phyloP scores from a whole-genome alignment of 2,329 filamentous ascomycete species.

The Epichloe sylvatica region DNA sequence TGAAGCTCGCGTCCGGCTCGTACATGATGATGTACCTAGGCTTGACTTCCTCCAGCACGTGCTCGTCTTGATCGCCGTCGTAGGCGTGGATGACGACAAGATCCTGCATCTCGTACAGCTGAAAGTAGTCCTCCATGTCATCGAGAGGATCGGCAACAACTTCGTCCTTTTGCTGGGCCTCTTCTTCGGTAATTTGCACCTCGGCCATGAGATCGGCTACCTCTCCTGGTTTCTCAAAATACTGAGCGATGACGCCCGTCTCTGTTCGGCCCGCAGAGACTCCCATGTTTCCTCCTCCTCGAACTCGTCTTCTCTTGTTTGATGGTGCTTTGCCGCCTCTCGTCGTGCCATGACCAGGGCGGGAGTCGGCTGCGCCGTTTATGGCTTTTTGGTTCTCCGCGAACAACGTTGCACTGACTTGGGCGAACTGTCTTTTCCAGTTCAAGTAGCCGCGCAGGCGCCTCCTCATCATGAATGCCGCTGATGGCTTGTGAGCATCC shows the following conservation, averaged over 20 bases:
- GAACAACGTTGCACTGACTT: constrained; percentile 67
- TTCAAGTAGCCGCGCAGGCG: constrained; percentile 73
- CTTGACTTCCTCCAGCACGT: constrained; percentile 85
- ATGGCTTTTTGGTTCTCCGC: constrained; percentile 66
- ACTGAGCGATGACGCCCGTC: constrained; percentile 60
- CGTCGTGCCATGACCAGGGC: constrained; percentile 29
- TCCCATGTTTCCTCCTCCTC: constrained; percentile 58
- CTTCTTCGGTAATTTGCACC: constrained; percentile 65
- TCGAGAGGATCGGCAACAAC: constrained; percentile 65
- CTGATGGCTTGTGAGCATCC: constrained; percentile 53
- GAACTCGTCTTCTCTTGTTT: constrained; percentile 74
- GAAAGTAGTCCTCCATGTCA: constrained; percentile 83
- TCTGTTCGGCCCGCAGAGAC: constrained; percentile 48
- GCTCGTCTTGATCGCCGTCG: constrained; percentile 89
- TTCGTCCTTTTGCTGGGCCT: constrained; percentile 62
- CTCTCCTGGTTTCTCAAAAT: constrained; percentile 71
- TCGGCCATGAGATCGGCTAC: constrained; percentile 73
- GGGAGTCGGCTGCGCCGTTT: constrained; percentile 48
- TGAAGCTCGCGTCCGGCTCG: constrained; percentile 88
- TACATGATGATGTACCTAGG: constrained; percentile 98
- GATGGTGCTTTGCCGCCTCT: constrained; percentile 51
- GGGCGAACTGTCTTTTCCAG: constrained; percentile 83
- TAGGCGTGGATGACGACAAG: constrained; percentile 84
- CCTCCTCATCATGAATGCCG: constrained; percentile 76
- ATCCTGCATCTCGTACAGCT: constrained; percentile 83